A percentile compares a stretch with the other conserved stretches of the same genome.
Evolutionary conservation across 345 rosid species (phyloP).

Genomic region (sweet orange (Citrus sinensis)): DNA sequence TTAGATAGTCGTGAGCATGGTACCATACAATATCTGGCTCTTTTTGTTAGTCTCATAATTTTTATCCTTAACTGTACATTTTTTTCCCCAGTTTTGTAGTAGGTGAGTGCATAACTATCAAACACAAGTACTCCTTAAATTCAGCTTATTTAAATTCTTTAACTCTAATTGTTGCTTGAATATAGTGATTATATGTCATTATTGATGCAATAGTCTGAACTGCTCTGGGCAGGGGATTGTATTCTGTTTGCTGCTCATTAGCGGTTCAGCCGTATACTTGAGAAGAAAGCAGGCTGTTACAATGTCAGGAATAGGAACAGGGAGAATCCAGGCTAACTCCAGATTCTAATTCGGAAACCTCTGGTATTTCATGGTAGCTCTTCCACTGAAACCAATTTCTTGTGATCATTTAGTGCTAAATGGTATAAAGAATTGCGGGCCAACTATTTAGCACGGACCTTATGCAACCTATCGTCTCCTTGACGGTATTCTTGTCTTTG

Average conservation of each 20-base stretch:
- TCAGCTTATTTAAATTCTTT: neutral
- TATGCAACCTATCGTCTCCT: neutral
- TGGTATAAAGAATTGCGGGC: neutral
- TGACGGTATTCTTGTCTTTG: neutral
- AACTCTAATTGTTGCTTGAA: neutral
- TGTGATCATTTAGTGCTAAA: neutral
- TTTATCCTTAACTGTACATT: neutral
- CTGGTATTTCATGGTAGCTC: neutral
- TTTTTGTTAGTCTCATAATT: neutral
- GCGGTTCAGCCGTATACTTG: conserved; percentile 61
- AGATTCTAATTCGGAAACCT: conserved; percentile 40
- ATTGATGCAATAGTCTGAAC: neutral
- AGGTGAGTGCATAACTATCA: neutral
- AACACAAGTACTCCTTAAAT: neutral
- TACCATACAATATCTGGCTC: neutral
- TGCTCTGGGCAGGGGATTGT: conserved; percentile 46
- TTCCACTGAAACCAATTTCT: neutral
- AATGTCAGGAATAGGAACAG: conserved; percentile 53
- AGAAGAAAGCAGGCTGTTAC: conserved; percentile 49
- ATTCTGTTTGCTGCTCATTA: conserved; percentile 50
- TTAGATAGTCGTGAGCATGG: neutral
- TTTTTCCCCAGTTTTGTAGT: neutral
- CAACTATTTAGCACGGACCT: neutral
- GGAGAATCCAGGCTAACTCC: conserved; percentile 57
- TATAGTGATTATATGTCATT: neutral